These are phyloP conservation scores for Zanthoxylum bungeanum DNA, from an alignment of 345 rosid species.

Conservation along the genomic window DNA sequence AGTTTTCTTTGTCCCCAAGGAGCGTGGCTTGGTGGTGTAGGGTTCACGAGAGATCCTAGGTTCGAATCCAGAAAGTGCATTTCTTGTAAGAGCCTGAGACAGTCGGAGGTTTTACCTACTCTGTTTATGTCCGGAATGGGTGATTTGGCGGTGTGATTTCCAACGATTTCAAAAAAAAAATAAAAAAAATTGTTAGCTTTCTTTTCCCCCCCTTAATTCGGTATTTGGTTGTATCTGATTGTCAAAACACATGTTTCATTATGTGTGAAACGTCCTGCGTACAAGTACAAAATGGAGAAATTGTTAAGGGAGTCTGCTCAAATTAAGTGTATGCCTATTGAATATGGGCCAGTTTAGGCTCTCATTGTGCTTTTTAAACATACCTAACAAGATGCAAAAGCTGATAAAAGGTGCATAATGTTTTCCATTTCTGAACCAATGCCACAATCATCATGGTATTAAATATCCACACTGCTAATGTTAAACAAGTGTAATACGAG, in stretches of 20 bases:
- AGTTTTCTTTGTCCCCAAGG: neutral
- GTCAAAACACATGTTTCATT: slow-evolving; percentile 73
- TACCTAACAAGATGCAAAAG: neutral
- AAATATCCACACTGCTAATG: neutral
- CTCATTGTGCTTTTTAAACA: neutral
- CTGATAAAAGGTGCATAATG: neutral
- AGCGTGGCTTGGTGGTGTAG: too few relatives aligned
- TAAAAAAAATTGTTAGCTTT: too few relatives aligned
- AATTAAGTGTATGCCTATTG: slow-evolving; percentile 21
- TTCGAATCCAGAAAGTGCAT: too few relatives aligned
- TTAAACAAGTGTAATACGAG: neutral
- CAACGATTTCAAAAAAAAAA: too few relatives aligned
- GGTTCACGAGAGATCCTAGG: too few relatives aligned
- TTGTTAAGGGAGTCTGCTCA: slow-evolving; percentile 97
- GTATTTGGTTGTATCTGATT: neutral
- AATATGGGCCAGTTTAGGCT: neutral
- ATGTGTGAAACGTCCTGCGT: slow-evolving; percentile 88
- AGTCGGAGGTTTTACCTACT: too few relatives aligned
- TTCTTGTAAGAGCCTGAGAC: too few relatives aligned
- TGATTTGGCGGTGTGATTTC: too few relatives aligned
- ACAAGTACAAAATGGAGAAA: slow-evolving; percentile 78
- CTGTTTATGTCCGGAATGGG: too few relatives aligned
- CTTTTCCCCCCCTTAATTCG: too few relatives aligned
- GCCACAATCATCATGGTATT: slow-evolving; percentile 84
- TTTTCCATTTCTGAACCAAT: slow-evolving; percentile 42